These are phyloP conservation scores for Monilinia laxa DNA, from an alignment of 2,329 filamentous ascomycete genomes.

Conservation along the genomic window DNA sequence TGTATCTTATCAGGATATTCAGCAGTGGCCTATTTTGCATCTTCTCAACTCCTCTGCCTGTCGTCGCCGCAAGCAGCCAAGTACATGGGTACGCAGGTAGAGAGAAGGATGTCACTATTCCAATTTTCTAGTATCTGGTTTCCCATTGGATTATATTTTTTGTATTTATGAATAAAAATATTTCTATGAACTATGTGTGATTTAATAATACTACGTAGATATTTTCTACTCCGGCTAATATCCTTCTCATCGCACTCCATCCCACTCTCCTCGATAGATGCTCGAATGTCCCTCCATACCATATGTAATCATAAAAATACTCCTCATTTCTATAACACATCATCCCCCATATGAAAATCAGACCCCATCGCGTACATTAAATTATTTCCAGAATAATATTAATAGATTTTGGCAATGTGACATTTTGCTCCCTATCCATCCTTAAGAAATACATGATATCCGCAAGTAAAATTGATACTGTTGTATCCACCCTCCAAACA, in stretches of 20 bases:
- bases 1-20: no score
- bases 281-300: neutral
- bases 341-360: neutral
- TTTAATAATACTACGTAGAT: neutral
- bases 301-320: neutral
- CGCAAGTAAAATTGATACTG: neutral
- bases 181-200: neutral
- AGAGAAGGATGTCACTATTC: no score
- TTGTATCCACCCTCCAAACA: neutral
- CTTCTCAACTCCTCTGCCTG: no score
- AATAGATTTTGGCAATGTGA: neutral
- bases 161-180: neutral
- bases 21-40: no score
- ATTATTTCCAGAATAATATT: neutral
- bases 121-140: no score
- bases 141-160: no score
- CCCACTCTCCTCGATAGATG: neutral
- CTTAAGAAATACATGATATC: constrained; percentile 14
- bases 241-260: neutral
- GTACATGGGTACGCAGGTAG: no score
- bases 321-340: neutral
- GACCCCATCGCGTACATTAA: neutral
- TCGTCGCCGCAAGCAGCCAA: no score
- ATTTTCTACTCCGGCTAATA: neutral
- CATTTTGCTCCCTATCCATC: neutral